These are phyloP conservation scores for Hemisphaericaspora subhashii DNA, from an alignment of 1,139 yeast species.

Conservation along the genomic window DNA sequence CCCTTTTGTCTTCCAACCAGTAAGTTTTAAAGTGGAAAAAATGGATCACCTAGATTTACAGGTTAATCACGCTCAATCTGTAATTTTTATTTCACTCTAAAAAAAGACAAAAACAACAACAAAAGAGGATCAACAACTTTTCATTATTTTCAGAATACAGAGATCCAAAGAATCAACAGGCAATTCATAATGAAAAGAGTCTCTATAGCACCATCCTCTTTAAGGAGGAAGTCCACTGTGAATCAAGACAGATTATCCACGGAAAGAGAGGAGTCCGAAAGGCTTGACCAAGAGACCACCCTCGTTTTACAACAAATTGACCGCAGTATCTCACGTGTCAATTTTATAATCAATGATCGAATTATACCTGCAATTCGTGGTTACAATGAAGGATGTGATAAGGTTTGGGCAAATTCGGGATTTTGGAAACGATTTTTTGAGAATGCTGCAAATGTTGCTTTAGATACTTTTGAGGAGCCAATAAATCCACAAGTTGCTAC, in stretches of 20 bases:
- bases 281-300: constrained; percentile 80
- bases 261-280: constrained; percentile 59
- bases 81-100: background rate
- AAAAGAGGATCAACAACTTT: too few relatives aligned
- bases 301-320: constrained; percentile 78
- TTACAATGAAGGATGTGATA: constrained; percentile 54
- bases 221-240: constrained; percentile 36
- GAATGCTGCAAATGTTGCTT: constrained; percentile 69
- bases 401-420: constrained; percentile 60
- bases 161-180: too few relatives aligned
- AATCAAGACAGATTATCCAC: constrained; percentile 23
- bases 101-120: constrained; percentile 4
- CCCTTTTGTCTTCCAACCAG: too few relatives aligned
- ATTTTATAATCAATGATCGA: constrained; percentile 59
- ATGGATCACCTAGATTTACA: background rate
- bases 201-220: constrained; percentile 41
- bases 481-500: constrained; percentile 18
- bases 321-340: constrained; percentile 63
- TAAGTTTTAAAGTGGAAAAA: too few relatives aligned
- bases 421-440: constrained; percentile 80
- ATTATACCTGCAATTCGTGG: constrained; percentile 61
- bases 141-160: too few relatives aligned
- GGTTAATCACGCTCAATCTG: constrained; percentile 2
- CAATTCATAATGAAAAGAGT: constrained; percentile 34
- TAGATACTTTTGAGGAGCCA: constrained; percentile 59